A percentile compares a stretch with the other conserved stretches of the same genome.
phyloP scores from a whole-genome alignment of 1,284 basidiomycete genomes.

The Heterobasidion occidentale region DNA sequence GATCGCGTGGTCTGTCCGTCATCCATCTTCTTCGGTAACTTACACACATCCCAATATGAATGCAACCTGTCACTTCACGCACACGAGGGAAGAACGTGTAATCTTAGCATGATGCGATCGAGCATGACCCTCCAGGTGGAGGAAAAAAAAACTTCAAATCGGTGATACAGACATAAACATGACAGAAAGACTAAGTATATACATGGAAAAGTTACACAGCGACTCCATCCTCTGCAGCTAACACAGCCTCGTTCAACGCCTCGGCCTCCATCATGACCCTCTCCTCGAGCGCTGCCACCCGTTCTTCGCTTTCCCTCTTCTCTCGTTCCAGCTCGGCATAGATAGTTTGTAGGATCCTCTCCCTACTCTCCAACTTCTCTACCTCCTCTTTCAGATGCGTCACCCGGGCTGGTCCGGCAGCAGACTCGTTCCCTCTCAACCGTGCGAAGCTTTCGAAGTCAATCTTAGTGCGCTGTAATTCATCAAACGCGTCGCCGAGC shows the following conservation, averaged over 20 bases:
- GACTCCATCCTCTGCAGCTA: slow-evolving; percentile 39
- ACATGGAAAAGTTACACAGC: neutral
- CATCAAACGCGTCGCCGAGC: slow-evolving; percentile 61
- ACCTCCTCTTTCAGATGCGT: slow-evolving; percentile 80
- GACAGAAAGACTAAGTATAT: neutral
- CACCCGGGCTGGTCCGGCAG: slow-evolving; percentile 68
- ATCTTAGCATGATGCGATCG: neutral
- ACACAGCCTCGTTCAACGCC: slow-evolving; percentile 67
- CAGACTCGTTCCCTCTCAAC: slow-evolving; percentile 65
- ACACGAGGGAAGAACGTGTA: neutral
- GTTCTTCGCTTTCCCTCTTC: slow-evolving; percentile 53
- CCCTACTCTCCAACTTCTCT: slow-evolving; percentile 66
- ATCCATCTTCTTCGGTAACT: neutral
- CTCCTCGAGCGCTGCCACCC: slow-evolving; percentile 64
- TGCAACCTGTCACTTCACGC: too few species aligned
- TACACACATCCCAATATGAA: too few species aligned
- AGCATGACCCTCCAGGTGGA: too few species aligned
- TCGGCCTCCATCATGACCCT: slow-evolving; percentile 77
- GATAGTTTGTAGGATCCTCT: slow-evolving; percentile 68
- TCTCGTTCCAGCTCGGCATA: slow-evolving; percentile 81
- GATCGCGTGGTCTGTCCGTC: neutral
- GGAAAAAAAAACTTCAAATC: too few species aligned
- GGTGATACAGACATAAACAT: too few species aligned
- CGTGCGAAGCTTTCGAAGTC: slow-evolving; percentile 76
- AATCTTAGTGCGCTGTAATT: slow-evolving; percentile 57